Evolutionary conservation across 192 early-diverging fungal species (phyloP), one percentile per base, ranked within the genome.

Genomic region (Martensiomyces pterosporus): DNA sequence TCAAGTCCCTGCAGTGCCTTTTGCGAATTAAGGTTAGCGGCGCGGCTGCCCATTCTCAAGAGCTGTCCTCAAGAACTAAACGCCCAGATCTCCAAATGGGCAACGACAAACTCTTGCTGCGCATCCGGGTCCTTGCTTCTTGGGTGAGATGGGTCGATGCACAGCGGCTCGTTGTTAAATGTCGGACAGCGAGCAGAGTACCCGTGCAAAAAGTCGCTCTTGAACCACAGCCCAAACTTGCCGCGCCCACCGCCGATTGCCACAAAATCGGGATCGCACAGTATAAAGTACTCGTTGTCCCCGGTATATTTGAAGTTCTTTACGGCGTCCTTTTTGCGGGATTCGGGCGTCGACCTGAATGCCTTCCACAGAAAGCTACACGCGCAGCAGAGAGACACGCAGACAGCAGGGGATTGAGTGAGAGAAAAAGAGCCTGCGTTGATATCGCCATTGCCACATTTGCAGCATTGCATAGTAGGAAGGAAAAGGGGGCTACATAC

Each of bases 171-270:
- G 46, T 90, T 90, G 49, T 85, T 82, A 67, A 85, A 90, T 7
- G 88, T 88, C 8, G 78, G 79, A 47, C 86, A 90, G 25, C 62
- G 57, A 10, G 76, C 77, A 1, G 83, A 82, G 49, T 84, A 80
- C 2, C 88, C 88, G 23, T 75, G 75, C 24, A 80, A 66, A 22
- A 90, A 75, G 57, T 87, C 81, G 21, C 77, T 70, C 39, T 90
- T 80, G 25, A 90, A 58, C 82, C 82, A 90, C 15, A 90, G 64
- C 0, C 88, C 88, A 67, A 85, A 81, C 48, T 79, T 80, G 24
- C 88, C 88, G 24, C 85, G 76, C 9, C 85, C 89, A 41, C 89
- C 86, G 22, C 89, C 89, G 43, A 91, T 66, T 14, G 86, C 87
- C 10, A 91, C 75, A 60, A 84, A 89, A 22, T 82, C 80, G 2